These are phyloP conservation scores for Mycocentrospora acerina DNA, from an alignment of 2,329 filamentous ascomycete genomes.

Conservation along the genomic window DNA sequence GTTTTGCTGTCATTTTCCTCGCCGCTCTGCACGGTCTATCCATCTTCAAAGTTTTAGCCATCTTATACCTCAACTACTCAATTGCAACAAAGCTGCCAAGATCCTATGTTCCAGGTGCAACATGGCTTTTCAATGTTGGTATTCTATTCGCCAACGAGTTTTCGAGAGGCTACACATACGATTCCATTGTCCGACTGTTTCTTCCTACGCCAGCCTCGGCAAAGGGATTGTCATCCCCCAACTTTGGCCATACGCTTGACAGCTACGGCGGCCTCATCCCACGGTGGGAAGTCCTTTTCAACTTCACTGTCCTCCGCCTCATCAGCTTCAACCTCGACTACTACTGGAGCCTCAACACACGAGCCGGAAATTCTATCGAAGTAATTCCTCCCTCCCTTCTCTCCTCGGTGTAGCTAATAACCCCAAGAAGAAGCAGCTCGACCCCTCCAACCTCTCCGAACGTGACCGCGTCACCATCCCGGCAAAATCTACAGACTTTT, in stretches of 20 bases:
- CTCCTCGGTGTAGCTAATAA: conserved; percentile 56
- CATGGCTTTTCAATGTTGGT: conserved; percentile 87
- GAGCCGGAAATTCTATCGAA: conserved; percentile 69
- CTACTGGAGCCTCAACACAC: conserved; percentile 80
- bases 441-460: conserved; percentile 83
- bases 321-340: conserved; percentile 98
- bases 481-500: conserved; percentile 70
- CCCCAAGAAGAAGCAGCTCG: conserved; percentile 94
- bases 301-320: conserved; percentile 85
- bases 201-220: conserved; percentile 45
- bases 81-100: conserved; percentile 73
- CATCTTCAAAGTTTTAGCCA: conserved; percentile 74
- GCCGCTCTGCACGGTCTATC: conserved; percentile 82
- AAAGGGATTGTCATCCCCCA: conserved; percentile 49
- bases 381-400: conserved; percentile 55
- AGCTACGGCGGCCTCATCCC: conserved; percentile 78
- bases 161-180: conserved; percentile 72
- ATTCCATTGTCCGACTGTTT: conserved; percentile 60
- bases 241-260: conserved; percentile 74
- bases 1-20: conserved; percentile 79
- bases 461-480: conserved; percentile 79
- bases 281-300: conserved; percentile 97
- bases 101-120: conserved; percentile 69
- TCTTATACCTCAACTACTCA: conserved; percentile 79
- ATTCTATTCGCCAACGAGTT: conserved; percentile 91